Conservation (phyloP, 805 yeast genomes). For the Clavispora carvajalis region DNA sequence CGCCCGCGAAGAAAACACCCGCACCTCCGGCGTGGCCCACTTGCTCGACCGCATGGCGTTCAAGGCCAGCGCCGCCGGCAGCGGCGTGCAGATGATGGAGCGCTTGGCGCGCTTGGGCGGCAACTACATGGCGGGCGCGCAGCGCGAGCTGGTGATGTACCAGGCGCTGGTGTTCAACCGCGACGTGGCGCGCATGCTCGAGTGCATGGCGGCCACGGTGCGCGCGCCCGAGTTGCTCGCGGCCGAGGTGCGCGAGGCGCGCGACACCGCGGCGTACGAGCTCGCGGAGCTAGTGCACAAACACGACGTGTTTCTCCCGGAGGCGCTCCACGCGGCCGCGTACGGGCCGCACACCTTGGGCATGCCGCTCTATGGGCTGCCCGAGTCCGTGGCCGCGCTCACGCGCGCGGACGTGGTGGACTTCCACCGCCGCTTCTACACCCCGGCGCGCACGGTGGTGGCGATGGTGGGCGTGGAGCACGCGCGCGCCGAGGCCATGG, state of each 20-base stretch:
- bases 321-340: conserved; percentile 82
- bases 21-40: conserved; percentile 71
- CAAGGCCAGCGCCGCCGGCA: conserved; percentile 55
- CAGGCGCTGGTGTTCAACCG: conserved; percentile 91
- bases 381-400: conserved; percentile 55
- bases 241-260: conserved; percentile 70
- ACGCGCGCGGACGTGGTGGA: conserved; percentile 46
- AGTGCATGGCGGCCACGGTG: conserved; percentile 72
- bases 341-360: conserved; percentile 72
- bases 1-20: conserved; percentile 66
- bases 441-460: conserved; percentile 77
- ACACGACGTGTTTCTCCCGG: conserved; percentile 84
- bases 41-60: conserved; percentile 81
- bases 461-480: conserved; percentile 85
- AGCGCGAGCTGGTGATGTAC: conserved; percentile 86
- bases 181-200: conserved; percentile 76
- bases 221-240: conserved; percentile 61
- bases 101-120: conserved; percentile 81
- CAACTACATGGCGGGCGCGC: conserved; percentile 86
- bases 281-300: conserved; percentile 75
- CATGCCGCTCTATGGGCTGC: conserved; percentile 77
- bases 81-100: conserved; percentile 69
- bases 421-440: conserved; percentile 63
- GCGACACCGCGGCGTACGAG: conserved; percentile 72
- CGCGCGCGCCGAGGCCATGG: conserved; percentile 59